Conservation (phyloP, 2,329 filamentous ascomycete genomes). For the Colletotrichum sansevieriae region DNA sequence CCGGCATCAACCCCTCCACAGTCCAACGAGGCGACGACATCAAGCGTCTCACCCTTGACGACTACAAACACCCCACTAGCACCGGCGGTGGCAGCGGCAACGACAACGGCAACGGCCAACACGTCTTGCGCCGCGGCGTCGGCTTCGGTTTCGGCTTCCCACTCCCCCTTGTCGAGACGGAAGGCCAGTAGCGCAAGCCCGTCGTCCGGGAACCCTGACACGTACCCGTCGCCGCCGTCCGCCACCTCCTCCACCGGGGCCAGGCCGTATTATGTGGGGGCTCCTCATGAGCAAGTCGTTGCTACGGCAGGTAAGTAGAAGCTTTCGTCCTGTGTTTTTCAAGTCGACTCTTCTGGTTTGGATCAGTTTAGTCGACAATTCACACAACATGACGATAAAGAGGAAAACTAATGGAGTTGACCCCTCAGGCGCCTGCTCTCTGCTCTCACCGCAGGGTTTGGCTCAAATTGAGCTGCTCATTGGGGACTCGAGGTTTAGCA, state of each 20-base stretch:
- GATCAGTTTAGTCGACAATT: background rate
- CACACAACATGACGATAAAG: slow-evolving; percentile 6
- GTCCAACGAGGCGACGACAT: background rate
- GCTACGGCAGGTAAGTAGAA: slow-evolving; percentile 27
- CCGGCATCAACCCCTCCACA: slow-evolving; percentile 20
- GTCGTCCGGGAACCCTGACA: slow-evolving; percentile 28
- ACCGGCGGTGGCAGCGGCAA: background rate
- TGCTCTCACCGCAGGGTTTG: slow-evolving; percentile 28
- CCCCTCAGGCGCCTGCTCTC: slow-evolving; percentile 28
- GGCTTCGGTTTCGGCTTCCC: slow-evolving; percentile 45
- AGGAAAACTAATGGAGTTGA: slow-evolving; percentile 13
- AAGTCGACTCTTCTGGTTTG: too few species aligned
- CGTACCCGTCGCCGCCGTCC: slow-evolving; percentile 31
- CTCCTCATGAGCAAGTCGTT: slow-evolving; percentile 17
- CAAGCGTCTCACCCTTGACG: slow-evolving; percentile 12
- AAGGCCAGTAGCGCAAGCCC: slow-evolving; percentile 34
- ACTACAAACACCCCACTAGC: background rate
- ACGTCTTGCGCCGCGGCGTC: slow-evolving; percentile 30
- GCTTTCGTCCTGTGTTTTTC: background rate
- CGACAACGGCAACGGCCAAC: slow-evolving; percentile 25
- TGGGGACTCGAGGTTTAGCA: slow-evolving; percentile 32
- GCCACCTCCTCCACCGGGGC: slow-evolving; percentile 33
- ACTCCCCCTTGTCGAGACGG: slow-evolving; percentile 28
- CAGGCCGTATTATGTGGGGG: slow-evolving; percentile 30
- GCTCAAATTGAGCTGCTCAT: slow-evolving; percentile 33